These are phyloP conservation scores for Ramaria sp. DNA, from an alignment of 768 basidiomycete species.

Conservation along the genomic window DNA sequence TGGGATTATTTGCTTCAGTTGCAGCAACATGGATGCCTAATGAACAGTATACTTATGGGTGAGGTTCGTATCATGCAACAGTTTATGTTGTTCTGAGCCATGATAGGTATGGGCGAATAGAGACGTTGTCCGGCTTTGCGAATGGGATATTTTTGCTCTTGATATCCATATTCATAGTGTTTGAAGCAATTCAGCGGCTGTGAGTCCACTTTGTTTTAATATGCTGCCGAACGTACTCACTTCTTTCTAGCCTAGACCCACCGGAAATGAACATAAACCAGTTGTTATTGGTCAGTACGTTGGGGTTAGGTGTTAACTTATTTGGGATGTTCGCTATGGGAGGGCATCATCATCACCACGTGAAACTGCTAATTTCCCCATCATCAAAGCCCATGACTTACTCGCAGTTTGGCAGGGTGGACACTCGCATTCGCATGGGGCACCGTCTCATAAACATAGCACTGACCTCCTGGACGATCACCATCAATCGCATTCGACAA, in stretches of 20 bases:
- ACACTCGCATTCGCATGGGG: constrained; percentile 34
- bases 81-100: background rate
- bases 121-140: constrained; percentile 95
- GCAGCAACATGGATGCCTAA: constrained; percentile 98
- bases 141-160: constrained; percentile 91
- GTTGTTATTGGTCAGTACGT: constrained; percentile 74
- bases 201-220: constrained; percentile 25
- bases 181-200: constrained; percentile 95
- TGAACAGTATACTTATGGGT: constrained; percentile 93
- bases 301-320: constrained; percentile 88
- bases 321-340: constrained; percentile 99
- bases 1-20: constrained; percentile 90
- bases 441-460: constrained; percentile 10
- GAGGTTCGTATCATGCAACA: constrained; percentile 16
- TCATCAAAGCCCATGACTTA: background rate
- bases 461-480: constrained; percentile 11
- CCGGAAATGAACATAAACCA: constrained; percentile 98
- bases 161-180: constrained; percentile 96
- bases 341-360: constrained; percentile 75
- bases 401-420: constrained; percentile 29
- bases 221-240: background rate
- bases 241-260: constrained; percentile 60
- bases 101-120: constrained; percentile 82
- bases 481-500: constrained; percentile 24
- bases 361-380: constrained; percentile 23